Percentiles rank a stretch among this genome's conserved stretches.
Evolutionary conservation across 768 basidiomycete genomes (phyloP).

Genomic region (Psilocybe cubensis): DNA sequence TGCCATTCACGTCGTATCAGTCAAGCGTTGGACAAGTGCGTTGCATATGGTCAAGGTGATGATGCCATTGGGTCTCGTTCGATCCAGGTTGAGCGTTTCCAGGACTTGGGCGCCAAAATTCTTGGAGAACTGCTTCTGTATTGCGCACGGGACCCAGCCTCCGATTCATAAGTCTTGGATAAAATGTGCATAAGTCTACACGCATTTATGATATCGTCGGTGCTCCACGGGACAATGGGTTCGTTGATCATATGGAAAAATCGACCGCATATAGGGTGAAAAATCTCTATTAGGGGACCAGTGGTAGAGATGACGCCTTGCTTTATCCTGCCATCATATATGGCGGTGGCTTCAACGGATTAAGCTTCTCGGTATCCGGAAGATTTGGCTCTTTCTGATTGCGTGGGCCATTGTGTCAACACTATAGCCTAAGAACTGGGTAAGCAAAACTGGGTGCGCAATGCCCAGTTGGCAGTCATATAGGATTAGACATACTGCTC

Average conservation of each 20-base stretch:
- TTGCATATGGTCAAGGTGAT: slow-evolving; percentile 23
- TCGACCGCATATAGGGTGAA: slow-evolving; percentile 27
- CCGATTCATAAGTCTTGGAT: slow-evolving; percentile 13
- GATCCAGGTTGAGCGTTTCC: slow-evolving; percentile 20
- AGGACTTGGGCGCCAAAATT: slow-evolving; percentile 23
- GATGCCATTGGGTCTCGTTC: slow-evolving; percentile 20
- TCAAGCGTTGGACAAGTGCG: slow-evolving; percentile 23
- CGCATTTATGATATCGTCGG: slow-evolving; percentile 6
- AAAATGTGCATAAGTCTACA: slow-evolving; percentile 16
- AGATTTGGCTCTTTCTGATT: too few species aligned
- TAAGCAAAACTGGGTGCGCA: too few species aligned
- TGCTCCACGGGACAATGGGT: slow-evolving; percentile 15
- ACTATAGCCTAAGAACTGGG: too few species aligned
- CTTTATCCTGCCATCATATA: slow-evolving; percentile 10
- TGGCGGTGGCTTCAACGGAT: too few species aligned
- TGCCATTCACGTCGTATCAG: slow-evolving; percentile 22
- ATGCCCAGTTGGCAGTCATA: too few species aligned
- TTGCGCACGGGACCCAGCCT: background rate
- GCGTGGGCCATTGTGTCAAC: too few species aligned
- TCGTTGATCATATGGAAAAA: slow-evolving; percentile 23
- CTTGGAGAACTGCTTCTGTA: slow-evolving; percentile 16
- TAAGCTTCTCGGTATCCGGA: too few species aligned
- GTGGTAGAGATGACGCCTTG: background rate
- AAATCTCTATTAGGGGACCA: slow-evolving; percentile 28
- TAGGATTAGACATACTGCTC: too few species aligned